Evolutionary conservation across 805 yeast genomes (phyloP), one percentile per base, ranked within the genome.

Genomic region (Isabelozyma rhagii): DNA sequence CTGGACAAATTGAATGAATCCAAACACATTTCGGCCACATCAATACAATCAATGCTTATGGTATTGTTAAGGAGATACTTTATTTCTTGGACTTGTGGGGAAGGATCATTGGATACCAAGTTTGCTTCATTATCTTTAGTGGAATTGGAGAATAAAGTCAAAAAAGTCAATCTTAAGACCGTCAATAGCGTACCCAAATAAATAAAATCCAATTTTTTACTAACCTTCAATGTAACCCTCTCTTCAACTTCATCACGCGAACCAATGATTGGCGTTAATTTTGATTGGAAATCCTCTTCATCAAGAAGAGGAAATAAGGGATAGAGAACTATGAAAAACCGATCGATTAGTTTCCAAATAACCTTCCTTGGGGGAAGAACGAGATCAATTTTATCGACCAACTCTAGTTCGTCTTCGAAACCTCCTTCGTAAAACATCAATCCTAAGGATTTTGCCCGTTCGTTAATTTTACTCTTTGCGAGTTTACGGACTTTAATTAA

Each of bases 271-370:
- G 43, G 50, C 13, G 47, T 34, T 9, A 66, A 34, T 8, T 55
- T 50, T 8, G 46, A 53, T 41, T 56, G 58, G 21, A 66, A 59
- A n/a, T 57, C 63, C 10, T 44, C 29, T 47, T 66, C 67, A 51
- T 76, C 79, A 11, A 79, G 44, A 46, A 60, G 71, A 1, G 83
- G 82, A 53, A 68, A 62, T 51, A 71, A 73, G 0, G 80, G 75
- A 54, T 77, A 75, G 5, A 77, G 58, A 51, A 63, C 64, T 25
- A 62, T 58, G 60, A 74, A 78, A 55, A 71, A 79, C 8, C 80
- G 53, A 21, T 66, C 68, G 21, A 78, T 51, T 27, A 75, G 63
- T 25, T 69, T 49, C 74, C 75, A 75, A 8, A 72, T 57, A 3
- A 71, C 60, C 15, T 56, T 61, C 46, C 61, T 65, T 2, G 58